A percentile compares a stretch with the other conserved stretches of the same genome.
Evolutionary conservation across 2,329 filamentous ascomycete species (phyloP).

Genomic region (Aspergillus sp.): DNA sequence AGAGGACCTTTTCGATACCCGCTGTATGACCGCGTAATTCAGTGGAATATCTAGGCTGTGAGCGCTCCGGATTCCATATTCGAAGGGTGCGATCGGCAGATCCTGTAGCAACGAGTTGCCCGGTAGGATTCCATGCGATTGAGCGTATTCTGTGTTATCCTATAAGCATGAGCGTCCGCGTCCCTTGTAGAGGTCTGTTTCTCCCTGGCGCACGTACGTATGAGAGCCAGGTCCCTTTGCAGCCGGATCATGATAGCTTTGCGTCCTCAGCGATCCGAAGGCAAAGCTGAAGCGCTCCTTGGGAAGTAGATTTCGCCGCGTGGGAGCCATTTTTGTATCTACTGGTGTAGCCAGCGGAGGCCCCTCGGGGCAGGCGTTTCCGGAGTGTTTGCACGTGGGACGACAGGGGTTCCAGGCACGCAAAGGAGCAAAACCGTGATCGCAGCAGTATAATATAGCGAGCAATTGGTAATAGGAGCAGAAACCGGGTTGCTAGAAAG

Average conservation of each 20-base stretch:
- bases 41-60: conserved; percentile 47
- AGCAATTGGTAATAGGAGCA: background rate
- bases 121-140: conserved; percentile 86
- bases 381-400: background rate
- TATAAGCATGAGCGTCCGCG: conserved; percentile 10
- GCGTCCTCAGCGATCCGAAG: conserved; percentile 68
- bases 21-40: conserved; percentile 50
- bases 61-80: conserved; percentile 75
- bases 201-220: conserved; percentile 47
- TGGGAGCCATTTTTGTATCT: conserved; percentile 36
- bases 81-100: conserved; percentile 83
- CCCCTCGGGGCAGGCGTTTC: conserved; percentile 23
- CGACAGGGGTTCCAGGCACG: background rate
- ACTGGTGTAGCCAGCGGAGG: conserved; percentile 17
- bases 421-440: background rate
- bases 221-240: conserved; percentile 57
- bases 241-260: conserved; percentile 66
- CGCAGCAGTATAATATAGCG: background rate
- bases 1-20: conserved; percentile 50
- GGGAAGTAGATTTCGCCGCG: conserved; percentile 45
- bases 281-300: conserved; percentile 69
- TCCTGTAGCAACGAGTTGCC: conserved; percentile 80
- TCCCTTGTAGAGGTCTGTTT: background rate
- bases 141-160: conserved; percentile 62
- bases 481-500: background rate